Percentiles rank a stretch among this genome's conserved stretches.
Conservation (phyloP, 2,329 filamentous ascomycete species). For the Exserohilum rostratum region DNA sequence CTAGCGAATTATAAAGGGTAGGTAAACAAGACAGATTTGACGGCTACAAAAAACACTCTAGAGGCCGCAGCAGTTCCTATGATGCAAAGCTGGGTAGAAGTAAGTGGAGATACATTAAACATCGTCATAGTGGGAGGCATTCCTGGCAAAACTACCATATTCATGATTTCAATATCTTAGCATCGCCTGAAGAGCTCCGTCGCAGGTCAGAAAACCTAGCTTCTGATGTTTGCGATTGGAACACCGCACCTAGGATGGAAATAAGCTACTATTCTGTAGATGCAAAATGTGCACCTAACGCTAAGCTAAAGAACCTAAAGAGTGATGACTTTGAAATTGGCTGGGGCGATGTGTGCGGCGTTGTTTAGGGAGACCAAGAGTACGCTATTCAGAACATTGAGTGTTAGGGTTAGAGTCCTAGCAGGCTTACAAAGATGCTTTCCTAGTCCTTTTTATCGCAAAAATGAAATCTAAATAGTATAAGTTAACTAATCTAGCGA, state of each 20-base stretch:
- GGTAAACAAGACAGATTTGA: background rate
- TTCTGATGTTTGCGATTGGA: conserved; percentile 40
- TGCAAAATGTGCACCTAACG: conserved; percentile 44
- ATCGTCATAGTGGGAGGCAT: conserved; percentile 7
- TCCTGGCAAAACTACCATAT: background rate
- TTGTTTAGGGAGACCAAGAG: conserved; percentile 41
- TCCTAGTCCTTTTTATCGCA: background rate
- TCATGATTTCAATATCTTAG: background rate
- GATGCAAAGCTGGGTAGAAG: background rate
- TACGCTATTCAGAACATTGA: conserved; percentile 10
- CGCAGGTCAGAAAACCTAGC: background rate
- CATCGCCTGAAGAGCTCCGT: background rate
- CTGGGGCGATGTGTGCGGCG: conserved; percentile 40
- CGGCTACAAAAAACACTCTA: background rate
- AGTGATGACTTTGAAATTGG: conserved; percentile 49
- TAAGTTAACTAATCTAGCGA: background rate
- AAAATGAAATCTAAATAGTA: background rate
- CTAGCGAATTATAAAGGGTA: background rate
- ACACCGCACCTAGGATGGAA: conserved; percentile 49
- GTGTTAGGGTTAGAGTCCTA: conserved; percentile 1
- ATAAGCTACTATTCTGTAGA: conserved; percentile 49
- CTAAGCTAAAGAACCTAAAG: conserved; percentile 24
- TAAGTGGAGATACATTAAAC: conserved; percentile 2
- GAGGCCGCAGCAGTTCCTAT: background rate
- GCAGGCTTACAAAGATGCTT: background rate